Evolutionary conservation across 768 basidiomycete genomes (phyloP), one percentile per base, ranked within the genome.

Genomic region (Pulveroboletus sp.): DNA sequence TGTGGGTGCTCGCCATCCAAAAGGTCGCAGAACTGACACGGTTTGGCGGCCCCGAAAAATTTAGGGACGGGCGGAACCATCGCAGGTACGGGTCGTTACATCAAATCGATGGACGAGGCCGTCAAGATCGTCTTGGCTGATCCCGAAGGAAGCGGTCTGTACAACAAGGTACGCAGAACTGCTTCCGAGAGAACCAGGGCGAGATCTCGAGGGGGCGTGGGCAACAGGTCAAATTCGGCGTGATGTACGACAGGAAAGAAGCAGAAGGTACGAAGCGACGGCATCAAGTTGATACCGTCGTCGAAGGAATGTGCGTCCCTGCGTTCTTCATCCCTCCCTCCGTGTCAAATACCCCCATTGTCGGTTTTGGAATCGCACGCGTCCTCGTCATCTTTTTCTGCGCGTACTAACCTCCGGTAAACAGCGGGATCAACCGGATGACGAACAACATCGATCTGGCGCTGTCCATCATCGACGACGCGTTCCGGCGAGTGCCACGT

Each of bases 51-150:
- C 8, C 36, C 21, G 21, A 21, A 28, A n/a, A 7, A 13, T 13
- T 4, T 43, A 87, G 91, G 93, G n/a, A 97, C 95, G 3, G 95
- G 96, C 6, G 96, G 96, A 11, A 98, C 95, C 4, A 80, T 99
- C 44, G 86, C 93, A 2, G 95, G 95, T 0, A 79, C 76, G 5
- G 93, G 91, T 0, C 77, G 72, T 44, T 95, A 77, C 61, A 71
- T 99, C 46, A 95, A 93, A 70, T 79, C 79, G 10, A 80, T 82
- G 74, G 75, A 88, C 41, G 74, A 81, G 21, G 72, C 78, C 49
- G 57, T 94, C 39, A 61, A 79, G 11, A 77, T 98, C 10, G 83
- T 84, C 6, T 75, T 99, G 43, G 78, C 89, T 10, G 96, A 99
- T 69, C 93, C 94, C 0, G 86, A 94, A 60, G 95, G 95, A 8